Conservation (phyloP, 1,284 basidiomycete species). For the Microbotryum scabiosae region DNA sequence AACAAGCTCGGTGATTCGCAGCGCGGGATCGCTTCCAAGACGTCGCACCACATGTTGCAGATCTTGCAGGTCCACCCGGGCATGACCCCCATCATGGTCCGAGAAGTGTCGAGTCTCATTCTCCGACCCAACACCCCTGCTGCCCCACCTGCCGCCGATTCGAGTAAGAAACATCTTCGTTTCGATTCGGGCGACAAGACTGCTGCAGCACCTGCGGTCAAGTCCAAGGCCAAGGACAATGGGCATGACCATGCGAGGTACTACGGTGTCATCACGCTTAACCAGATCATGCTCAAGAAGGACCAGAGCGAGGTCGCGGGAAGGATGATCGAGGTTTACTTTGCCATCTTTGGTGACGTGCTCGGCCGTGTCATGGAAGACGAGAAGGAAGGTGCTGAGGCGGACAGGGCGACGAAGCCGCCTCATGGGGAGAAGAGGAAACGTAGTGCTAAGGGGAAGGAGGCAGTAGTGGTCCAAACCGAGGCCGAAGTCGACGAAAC, state of each 20-base stretch:
- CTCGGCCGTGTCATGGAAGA: constrained; percentile 51
- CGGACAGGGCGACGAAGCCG: constrained; percentile 28
- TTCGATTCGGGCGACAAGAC: constrained; percentile 37
- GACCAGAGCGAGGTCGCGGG: constrained; percentile 67
- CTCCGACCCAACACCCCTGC: constrained; percentile 52
- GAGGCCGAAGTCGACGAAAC: constrained; percentile 57
- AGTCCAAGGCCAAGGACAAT: constrained; percentile 44
- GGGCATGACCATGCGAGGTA: constrained; percentile 63
- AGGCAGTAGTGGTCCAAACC: constrained; percentile 38
- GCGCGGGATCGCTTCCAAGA: constrained; percentile 76
- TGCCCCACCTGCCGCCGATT: constrained; percentile 39
- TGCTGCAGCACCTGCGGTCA: constrained; percentile 27
- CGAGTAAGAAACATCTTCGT: constrained; percentile 42
- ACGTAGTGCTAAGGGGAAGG: constrained; percentile 35
- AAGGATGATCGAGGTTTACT: constrained; percentile 82
- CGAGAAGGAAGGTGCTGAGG: constrained; percentile 36
- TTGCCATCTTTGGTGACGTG: constrained; percentile 86
- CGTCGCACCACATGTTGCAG: constrained; percentile 81
- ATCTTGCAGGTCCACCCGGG: constrained; percentile 82
- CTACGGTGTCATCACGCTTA: constrained; percentile 86
- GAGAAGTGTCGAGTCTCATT: constrained; percentile 74
- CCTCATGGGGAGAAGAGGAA: constrained; percentile 25
- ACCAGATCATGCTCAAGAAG: constrained; percentile 74
- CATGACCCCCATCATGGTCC: constrained; percentile 86
- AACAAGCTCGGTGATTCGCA: constrained; percentile 95